Evolutionary conservation across 352 stramenopile genomes (phyloP), one percentile per base, ranked within the genome.

Genomic region (Elongisporangium senticosum): DNA sequence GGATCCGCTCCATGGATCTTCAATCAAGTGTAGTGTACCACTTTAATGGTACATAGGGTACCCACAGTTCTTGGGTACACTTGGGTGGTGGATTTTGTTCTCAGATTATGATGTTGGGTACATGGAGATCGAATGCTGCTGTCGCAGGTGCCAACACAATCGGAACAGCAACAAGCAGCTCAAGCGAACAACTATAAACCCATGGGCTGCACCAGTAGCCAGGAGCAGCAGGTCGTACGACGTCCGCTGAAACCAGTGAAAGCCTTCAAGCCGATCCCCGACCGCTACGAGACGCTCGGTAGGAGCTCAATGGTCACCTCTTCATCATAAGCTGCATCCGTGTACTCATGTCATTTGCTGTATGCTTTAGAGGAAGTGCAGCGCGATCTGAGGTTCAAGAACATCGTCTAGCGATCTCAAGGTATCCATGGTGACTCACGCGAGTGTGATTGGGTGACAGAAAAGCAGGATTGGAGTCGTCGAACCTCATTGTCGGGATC

Each of bases 401-500:
- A 4, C 33, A 17, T 4, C 13, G 33, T 4, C 11, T 15, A 17
- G 11, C 1, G 10, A 15, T 10, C 11, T 11, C 7, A 14, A 43
- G 33, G 1, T 10, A 17, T 43, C 11, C 2, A 43, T 43, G 11
- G 33, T 5, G 33, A 43, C 10, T 43, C 2, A 43, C 1, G 2
- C 3, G 8, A 43, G 33, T 43, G 11, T 17, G 8, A 39, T 48
- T 51, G 54, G 55, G 61, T 51, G 55, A 51, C 17, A 57, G 53
- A 40, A 57, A 57, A 26, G 53, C 53, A 7, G 53, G 53, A 50
- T 40, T 87, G 11, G 77, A 87, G 55, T 80, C 74, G 7, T 83
- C 71, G 2, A 83, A 83, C 58, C 48, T 87, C 13, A 59, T 86
- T 20, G 56, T 86, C 7, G 66, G 68, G 19, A 58, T 69, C 24